Percentiles rank a stretch among this genome's conserved stretches.
These are phyloP conservation scores for Candida hispaniensis DNA, from an alignment of 805 yeast genomes.

Conservation along the genomic window DNA sequence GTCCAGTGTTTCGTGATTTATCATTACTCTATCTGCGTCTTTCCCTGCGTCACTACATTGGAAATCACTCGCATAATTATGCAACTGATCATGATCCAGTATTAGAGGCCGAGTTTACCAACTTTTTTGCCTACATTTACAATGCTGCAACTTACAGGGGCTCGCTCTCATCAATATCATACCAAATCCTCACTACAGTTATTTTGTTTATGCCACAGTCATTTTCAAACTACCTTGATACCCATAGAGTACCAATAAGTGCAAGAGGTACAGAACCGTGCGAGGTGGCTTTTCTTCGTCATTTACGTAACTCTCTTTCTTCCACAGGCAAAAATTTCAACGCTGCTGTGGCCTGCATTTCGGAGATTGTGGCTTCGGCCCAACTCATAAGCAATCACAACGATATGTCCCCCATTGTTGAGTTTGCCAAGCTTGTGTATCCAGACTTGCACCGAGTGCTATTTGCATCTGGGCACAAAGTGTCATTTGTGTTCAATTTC, in stretches of 20 bases:
- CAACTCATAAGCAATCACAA: slow-evolving; percentile 13
- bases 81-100: slow-evolving; percentile 9
- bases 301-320: slow-evolving; percentile 7
- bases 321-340: slow-evolving; percentile 14
- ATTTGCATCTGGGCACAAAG: slow-evolving; percentile 7
- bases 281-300: slow-evolving; percentile 9
- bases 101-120: slow-evolving; percentile 11
- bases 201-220: slow-evolving; percentile 7
- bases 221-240: background rate
- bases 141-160: too few relatives aligned
- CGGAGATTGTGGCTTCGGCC: slow-evolving; percentile 14
- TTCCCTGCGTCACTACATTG: slow-evolving; percentile 12
- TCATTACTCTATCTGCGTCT: slow-evolving; percentile 1
- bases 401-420: slow-evolving; percentile 1
- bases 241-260: too few relatives aligned
- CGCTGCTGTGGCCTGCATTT: slow-evolving; percentile 6
- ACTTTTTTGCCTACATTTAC: slow-evolving; percentile 13
- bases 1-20: slow-evolving; percentile 4
- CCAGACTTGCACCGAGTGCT: slow-evolving; percentile 7
- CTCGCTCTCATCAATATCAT: slow-evolving; percentile 2
- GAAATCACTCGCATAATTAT: slow-evolving; percentile 4
- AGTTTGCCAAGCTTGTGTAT: slow-evolving; percentile 8
- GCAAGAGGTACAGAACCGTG: slow-evolving; percentile 1
- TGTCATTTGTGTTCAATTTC: slow-evolving; percentile 5
- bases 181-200: slow-evolving; percentile 9